These are phyloP conservation scores for Clitoria ternatea DNA, from an alignment of 306 rosid genomes.

Conservation along the genomic window DNA sequence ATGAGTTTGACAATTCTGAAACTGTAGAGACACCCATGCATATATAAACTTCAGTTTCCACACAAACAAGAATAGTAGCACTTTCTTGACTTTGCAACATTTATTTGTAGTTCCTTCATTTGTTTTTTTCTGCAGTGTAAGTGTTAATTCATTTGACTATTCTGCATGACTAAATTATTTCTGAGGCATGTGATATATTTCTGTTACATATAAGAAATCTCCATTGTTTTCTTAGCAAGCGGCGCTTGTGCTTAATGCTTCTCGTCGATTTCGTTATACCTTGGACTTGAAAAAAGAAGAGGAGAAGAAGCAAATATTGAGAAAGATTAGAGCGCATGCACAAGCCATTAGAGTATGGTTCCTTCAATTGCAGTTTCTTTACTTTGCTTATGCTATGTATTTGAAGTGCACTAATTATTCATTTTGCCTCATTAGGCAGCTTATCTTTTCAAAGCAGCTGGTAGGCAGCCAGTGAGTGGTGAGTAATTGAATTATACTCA, in stretches of 20 bases:
- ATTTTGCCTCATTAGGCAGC: constrained; percentile 65
- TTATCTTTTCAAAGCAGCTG: constrained; percentile 58
- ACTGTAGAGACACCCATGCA: background rate
- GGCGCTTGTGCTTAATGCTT: constrained; percentile 96
- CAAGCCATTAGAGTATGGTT: constrained; percentile 72
- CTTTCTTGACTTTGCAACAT: background rate
- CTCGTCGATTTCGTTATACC: constrained; percentile 99
- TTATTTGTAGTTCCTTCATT: background rate
- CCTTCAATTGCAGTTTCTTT: constrained; percentile 21
- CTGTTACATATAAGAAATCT: background rate
- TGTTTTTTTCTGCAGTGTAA: background rate
- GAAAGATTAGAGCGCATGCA: constrained; percentile 81
- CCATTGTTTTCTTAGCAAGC: constrained; percentile 65
- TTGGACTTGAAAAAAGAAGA: constrained; percentile 94
- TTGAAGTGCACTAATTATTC: constrained; percentile 20
- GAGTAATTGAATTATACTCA: constrained; percentile 23
- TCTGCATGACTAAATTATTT: constrained; percentile 14
- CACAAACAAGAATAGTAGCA: background rate
- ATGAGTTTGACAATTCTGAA: background rate
- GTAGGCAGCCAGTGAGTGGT: constrained; percentile 40
- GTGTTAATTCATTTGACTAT: background rate
- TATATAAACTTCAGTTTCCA: background rate
- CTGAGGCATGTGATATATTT: background rate
- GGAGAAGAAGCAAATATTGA: constrained; percentile 57
- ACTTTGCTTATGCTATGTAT: background rate